Evolutionary conservation across 2,329 filamentous ascomycete genomes (phyloP).

Genomic region (Endothia cerciana): DNA sequence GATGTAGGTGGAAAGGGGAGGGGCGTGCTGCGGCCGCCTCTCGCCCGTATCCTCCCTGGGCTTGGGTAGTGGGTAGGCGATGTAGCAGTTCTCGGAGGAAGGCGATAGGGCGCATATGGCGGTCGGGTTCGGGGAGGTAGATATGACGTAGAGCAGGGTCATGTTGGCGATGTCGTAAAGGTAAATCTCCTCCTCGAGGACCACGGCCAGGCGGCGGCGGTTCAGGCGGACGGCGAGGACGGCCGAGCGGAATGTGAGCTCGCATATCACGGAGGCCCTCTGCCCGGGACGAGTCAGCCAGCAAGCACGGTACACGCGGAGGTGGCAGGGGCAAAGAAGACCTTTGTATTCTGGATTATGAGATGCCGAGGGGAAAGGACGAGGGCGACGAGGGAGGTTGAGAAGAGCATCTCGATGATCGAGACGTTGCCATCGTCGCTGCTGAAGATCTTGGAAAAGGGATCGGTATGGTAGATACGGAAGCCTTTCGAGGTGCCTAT

Average conservation of each 20-base stretch:
- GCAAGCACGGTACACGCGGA: constrained; percentile 12
- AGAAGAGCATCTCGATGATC: constrained; percentile 98
- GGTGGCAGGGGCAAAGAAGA: constrained; percentile 42
- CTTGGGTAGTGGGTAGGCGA: constrained; percentile 88
- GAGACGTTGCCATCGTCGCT: constrained; percentile 94
- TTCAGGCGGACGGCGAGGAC: constrained; percentile 94
- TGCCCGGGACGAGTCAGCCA: constrained; percentile 38
- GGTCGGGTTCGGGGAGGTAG: constrained; percentile 89
- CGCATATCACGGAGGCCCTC: constrained; percentile 86
- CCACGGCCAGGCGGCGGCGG: constrained; percentile 88
- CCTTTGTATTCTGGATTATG: constrained; percentile 97
- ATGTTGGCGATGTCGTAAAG: constrained; percentile 99
- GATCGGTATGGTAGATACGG: constrained; percentile 94
- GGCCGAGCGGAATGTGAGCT: constrained; percentile 96
- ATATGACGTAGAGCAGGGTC: constrained; percentile 89
- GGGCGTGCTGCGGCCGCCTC: constrained; percentile 76
- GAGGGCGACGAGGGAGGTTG: constrained; percentile 91
- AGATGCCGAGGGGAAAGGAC: constrained; percentile 90
- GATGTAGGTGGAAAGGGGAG: constrained; percentile 77
- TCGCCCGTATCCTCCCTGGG: constrained; percentile 63
- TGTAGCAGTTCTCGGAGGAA: constrained; percentile 93
- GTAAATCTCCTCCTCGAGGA: constrained; percentile 95
- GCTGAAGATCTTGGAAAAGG: constrained; percentile 92
- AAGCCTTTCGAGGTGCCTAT: constrained; percentile 90
- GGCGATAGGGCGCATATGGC: constrained; percentile 92